Evolutionary conservation across 2,329 filamentous ascomycete genomes (phyloP).

Genomic region (Elsinoe australis): DNA sequence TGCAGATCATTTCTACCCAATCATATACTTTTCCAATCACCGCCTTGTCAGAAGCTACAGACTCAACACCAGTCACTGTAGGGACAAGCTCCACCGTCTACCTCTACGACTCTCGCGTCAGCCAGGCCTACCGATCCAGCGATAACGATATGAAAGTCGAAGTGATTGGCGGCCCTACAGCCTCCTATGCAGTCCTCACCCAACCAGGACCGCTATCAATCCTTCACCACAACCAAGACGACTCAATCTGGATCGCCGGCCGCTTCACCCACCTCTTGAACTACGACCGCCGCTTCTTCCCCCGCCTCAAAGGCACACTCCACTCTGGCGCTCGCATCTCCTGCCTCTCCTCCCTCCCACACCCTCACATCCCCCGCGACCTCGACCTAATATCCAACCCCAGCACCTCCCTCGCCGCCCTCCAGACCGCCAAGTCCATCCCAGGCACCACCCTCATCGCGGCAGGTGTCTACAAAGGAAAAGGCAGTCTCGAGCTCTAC

Average conservation of each 20-base stretch:
- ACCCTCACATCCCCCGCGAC: constrained; percentile 57
- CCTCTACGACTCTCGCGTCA: constrained; percentile 65
- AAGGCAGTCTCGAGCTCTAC: constrained; percentile 86
- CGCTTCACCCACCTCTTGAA: constrained; percentile 82
- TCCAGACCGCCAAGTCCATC: constrained; percentile 47
- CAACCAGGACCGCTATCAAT: constrained; percentile 78
- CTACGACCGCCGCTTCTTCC: constrained; percentile 83
- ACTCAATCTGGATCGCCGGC: constrained; percentile 80
- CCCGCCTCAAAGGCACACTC: constrained; percentile 66
- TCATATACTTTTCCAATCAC: constrained; percentile 77
- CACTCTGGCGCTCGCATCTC: constrained; percentile 77
- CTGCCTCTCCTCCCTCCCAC: constrained; percentile 61
- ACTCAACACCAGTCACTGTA: constrained; percentile 67
- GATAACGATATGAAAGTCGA: constrained; percentile 19
- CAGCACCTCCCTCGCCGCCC: constrained; percentile 44
- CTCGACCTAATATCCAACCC: constrained; percentile 50
- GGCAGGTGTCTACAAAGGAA: constrained; percentile 83
- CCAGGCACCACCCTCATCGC: constrained; percentile 63
- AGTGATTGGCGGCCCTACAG: constrained; percentile 33
- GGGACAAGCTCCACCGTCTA: constrained; percentile 76
- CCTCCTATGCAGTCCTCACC: constrained; percentile 61
- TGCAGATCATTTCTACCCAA: constrained; percentile 61
- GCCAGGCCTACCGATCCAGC: not conserved
- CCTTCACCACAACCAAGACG: constrained; percentile 60
- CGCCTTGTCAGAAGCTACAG: constrained; percentile 62